Evolutionary conservation across 169 alveolate species (phyloP).

Genomic region (Toxoplasma gondii): DNA sequence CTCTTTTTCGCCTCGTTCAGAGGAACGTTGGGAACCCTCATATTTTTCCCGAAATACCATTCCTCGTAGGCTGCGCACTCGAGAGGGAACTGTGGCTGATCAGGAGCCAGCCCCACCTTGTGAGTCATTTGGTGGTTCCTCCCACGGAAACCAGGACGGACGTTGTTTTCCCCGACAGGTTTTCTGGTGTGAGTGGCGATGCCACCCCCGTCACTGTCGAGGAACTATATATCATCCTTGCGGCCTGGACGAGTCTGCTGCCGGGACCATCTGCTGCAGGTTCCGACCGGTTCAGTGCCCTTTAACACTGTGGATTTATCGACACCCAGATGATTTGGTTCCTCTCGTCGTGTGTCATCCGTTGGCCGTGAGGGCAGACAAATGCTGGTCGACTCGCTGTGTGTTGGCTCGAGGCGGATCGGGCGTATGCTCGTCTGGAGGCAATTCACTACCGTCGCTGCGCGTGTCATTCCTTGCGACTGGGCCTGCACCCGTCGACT

Average conservation of each 20-base stretch:
- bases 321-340: slow-evolving; percentile 12
- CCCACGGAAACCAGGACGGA: too few relatives aligned
- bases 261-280: neutral
- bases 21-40: neutral
- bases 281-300: slow-evolving; percentile 6
- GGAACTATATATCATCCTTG: too few relatives aligned
- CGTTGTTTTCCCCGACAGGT: neutral
- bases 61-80: neutral
- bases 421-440: neutral
- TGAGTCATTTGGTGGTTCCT: too few relatives aligned
- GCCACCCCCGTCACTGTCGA: slow-evolving; percentile 1
- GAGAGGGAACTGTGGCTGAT: neutral
- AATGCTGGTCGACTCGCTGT: neutral
- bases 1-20: neutral
- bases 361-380: neutral
- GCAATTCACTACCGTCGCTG: neutral
- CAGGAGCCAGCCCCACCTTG: neutral
- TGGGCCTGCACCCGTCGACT: neutral
- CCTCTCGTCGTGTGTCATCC: slow-evolving; percentile 25
- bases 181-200: slow-evolving; percentile 49
- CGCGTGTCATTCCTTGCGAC: neutral
- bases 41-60: neutral
- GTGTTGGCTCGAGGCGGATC: neutral
- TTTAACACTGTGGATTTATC: slow-evolving; percentile 15
- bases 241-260: neutral